A percentile compares a stretch with the other conserved stretches of the same genome.
Conservation (phyloP, 2,329 filamentous ascomycete species). For the Saccharata proteae region DNA sequence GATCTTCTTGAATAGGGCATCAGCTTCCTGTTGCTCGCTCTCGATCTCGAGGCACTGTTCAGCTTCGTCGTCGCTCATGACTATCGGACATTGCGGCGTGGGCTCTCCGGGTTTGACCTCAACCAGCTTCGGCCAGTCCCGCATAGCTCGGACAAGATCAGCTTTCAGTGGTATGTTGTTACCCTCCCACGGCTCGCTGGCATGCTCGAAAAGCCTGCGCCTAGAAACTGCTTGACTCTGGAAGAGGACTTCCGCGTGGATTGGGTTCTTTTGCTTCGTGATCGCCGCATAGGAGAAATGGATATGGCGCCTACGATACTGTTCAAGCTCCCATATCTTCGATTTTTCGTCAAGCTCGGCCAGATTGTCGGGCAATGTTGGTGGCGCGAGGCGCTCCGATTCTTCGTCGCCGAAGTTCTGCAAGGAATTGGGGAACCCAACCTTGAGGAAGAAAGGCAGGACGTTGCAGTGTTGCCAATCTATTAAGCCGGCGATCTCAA, state of each 20-base stretch:
- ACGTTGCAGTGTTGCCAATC: slow-evolving; percentile 30
- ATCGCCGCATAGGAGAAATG: slow-evolving; percentile 20
- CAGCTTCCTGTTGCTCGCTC: slow-evolving; percentile 12
- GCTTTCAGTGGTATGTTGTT: slow-evolving; percentile 17
- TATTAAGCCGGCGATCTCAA: slow-evolving; percentile 25
- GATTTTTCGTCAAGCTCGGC: slow-evolving; percentile 12
- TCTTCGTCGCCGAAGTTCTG: slow-evolving; percentile 27
- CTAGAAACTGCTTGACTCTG: slow-evolving; percentile 14
- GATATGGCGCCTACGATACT: slow-evolving; percentile 17
- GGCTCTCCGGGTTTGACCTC: neutral
- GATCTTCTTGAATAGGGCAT: slow-evolving; percentile 13
- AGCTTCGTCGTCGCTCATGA: slow-evolving; percentile 12
- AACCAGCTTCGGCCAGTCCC: slow-evolving; percentile 14
- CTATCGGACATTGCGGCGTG: slow-evolving; percentile 12
- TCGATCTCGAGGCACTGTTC: slow-evolving; percentile 13
- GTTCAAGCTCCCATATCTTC: slow-evolving; percentile 13
- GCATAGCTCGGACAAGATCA: slow-evolving; percentile 13
- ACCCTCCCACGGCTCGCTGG: slow-evolving; percentile 18
- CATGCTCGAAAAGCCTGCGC: slow-evolving; percentile 14
- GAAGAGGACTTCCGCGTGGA: slow-evolving; percentile 16
- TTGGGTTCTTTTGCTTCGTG: slow-evolving; percentile 14
- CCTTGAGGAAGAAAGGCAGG: slow-evolving; percentile 25
- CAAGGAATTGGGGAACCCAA: slow-evolving; percentile 27
- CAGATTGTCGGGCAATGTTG: slow-evolving; percentile 13
- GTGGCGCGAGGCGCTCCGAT: slow-evolving; percentile 13